These are phyloP conservation scores for Vinca major DNA, from an alignment of 305 asterid genomes.

Conservation along the genomic window DNA sequence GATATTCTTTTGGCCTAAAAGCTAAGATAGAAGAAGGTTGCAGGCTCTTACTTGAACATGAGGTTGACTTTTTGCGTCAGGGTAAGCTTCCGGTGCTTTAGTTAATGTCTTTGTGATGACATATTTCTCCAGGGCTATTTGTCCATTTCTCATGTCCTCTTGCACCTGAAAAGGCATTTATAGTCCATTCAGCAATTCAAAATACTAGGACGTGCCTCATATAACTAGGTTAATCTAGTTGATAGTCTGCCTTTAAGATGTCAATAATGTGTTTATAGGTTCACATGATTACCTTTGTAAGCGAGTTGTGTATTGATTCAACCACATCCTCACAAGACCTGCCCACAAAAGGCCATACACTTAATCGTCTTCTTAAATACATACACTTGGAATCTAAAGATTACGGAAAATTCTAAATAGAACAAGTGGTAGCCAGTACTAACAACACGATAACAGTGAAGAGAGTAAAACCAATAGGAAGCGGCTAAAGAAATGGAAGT, in stretches of 20 bases:
- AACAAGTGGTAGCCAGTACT: conserved; percentile 8
- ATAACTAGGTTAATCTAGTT: neutral
- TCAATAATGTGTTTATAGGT: neutral
- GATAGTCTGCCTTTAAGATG: neutral
- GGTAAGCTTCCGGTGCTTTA: conserved; percentile 93
- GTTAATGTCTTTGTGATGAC: conserved; percentile 84
- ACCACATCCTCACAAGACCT: conserved; percentile 94
- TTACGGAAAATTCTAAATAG: neutral
- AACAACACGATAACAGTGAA: neutral
- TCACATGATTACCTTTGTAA: conserved; percentile 53
- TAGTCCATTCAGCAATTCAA: conserved; percentile 6
- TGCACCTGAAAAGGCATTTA: conserved; percentile 51
- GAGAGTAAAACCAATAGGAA: neutral
- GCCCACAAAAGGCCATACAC: conserved; percentile 23
- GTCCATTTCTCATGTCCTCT: conserved; percentile 88
- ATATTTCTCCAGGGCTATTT: conserved; percentile 76
- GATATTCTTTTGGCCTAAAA: neutral
- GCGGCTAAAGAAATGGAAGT: no score
- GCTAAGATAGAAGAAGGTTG: conserved; percentile 9
- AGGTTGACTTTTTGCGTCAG: conserved; percentile 92
- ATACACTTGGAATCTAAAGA: neutral
- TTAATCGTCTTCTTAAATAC: neutral
- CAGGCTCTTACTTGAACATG: conserved; percentile 76
- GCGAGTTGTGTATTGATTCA: conserved; percentile 81
- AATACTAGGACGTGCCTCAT: neutral